A percentile compares a stretch with the other conserved stretches of the same genome.
These are phyloP conservation scores for Camelina sativa DNA, from an alignment of 345 rosid genomes.

Conservation along the genomic window DNA sequence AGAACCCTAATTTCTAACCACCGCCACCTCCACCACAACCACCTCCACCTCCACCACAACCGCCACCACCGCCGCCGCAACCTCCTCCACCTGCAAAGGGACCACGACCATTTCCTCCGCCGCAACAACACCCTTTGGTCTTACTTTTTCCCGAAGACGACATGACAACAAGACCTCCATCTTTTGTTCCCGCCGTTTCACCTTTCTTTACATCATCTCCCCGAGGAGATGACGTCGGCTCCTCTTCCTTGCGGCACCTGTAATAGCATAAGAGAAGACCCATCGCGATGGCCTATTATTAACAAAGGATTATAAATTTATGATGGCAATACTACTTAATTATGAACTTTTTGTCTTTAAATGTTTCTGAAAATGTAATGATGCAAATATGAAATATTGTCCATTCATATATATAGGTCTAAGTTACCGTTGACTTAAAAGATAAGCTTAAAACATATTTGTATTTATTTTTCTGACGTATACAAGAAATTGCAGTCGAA, in stretches of 20 bases:
- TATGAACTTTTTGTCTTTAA: background rate
- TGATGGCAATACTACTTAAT: background rate
- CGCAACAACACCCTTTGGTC: background rate
- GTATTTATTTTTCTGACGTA: background rate
- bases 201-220: background rate
- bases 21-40: background rate
- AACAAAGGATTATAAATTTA: background rate
- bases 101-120: background rate
- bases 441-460: background rate
- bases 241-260: constrained; percentile 5
- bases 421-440: constrained; percentile 11
- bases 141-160: constrained; percentile 22
- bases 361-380: background rate
- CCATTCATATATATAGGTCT: constrained; percentile 13
- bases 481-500: background rate
- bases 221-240: background rate
- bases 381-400: background rate
- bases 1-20: background rate
- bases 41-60: background rate
- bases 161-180: constrained; percentile 31
- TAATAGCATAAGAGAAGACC: constrained; percentile 6
- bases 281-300: constrained; percentile 3
- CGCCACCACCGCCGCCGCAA: constrained; percentile 1
- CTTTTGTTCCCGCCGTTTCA: constrained; percentile 14
- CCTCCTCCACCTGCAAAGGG: background rate